Evolutionary conservation across 169 alveolate species (phyloP).

Genomic region (Plasmodium inui): DNA sequence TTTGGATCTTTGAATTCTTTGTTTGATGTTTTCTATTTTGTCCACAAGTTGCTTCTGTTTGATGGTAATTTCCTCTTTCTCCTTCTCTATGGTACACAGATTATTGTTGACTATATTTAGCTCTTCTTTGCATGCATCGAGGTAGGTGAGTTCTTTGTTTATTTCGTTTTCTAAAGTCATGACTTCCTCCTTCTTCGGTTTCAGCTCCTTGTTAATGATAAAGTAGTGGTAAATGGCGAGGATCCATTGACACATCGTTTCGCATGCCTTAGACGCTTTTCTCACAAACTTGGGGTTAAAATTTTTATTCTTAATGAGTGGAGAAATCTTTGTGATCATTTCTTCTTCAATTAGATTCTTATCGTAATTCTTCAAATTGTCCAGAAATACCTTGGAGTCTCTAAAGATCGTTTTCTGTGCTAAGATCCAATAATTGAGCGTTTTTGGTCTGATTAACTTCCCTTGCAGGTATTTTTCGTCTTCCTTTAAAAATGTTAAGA

Average conservation of each 20-base stretch:
- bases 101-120: conserved; percentile 28
- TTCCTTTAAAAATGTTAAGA: conserved; percentile 61
- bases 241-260: conserved; percentile 76
- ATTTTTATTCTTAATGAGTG: conserved; percentile 67
- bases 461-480: conserved; percentile 70
- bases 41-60: conserved; percentile 42
- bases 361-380: conserved; percentile 56
- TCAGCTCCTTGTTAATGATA: conserved; percentile 57
- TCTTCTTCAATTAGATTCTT: conserved; percentile 71
- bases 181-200: conserved; percentile 66
- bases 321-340: conserved; percentile 49
- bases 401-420: conserved; percentile 73
- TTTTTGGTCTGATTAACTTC: conserved; percentile 40
- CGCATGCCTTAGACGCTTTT: conserved; percentile 75
- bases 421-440: conserved; percentile 65
- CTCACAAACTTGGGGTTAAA: conserved; percentile 71
- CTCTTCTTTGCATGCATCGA: conserved; percentile 37
- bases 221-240: conserved; percentile 68
- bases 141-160: conserved; percentile 36
- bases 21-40: conserved; percentile 66
- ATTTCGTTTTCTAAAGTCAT: conserved; percentile 61
- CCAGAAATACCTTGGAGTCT: conserved; percentile 64
- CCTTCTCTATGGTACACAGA: conserved; percentile 29
- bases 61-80: conserved; percentile 44
- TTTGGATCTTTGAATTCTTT: conserved; percentile 56